A percentile compares a stretch with the other conserved stretches of the same genome.
Evolutionary conservation across 495 filamentous ascomycete genomes (phyloP).

Genomic region (Penicillium desertorum): DNA sequence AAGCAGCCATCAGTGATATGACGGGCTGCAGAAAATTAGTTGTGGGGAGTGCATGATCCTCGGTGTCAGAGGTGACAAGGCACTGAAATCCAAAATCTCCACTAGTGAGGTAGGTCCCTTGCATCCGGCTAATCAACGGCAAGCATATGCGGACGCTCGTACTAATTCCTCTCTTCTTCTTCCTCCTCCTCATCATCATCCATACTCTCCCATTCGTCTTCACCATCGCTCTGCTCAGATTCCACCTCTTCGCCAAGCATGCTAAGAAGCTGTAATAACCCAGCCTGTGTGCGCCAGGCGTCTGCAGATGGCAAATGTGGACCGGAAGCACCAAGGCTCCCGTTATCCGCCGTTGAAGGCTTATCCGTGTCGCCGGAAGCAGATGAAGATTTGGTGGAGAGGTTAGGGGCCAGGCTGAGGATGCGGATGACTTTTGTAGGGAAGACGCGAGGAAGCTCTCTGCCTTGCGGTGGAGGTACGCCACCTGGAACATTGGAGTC

Average conservation of each 20-base stretch:
- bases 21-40: neutral
- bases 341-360: neutral
- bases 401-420: constrained; percentile 35
- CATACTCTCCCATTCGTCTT: constrained; percentile 22
- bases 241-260: constrained; percentile 33
- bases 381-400: constrained; percentile 6
- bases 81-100: neutral
- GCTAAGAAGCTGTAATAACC: constrained; percentile 31
- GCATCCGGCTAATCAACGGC: too few species aligned
- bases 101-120: neutral
- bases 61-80: neutral
- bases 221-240: constrained; percentile 16
- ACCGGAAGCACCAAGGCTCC: constrained; percentile 10
- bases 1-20: neutral
- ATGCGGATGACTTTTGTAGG: constrained; percentile 41
- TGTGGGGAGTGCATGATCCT: neutral
- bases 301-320: constrained; percentile 16
- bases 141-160: neutral
- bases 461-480: constrained; percentile 11
- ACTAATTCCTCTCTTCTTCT: neutral
- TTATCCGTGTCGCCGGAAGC: constrained; percentile 2
- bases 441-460: constrained; percentile 36
- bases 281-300: constrained; percentile 25
- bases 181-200: constrained; percentile 12
- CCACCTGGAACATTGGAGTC: constrained; percentile 25